Base-by-base conservation (phyloP, 768 basidiomycete genomes). In the Calocera viscosa region DNA sequence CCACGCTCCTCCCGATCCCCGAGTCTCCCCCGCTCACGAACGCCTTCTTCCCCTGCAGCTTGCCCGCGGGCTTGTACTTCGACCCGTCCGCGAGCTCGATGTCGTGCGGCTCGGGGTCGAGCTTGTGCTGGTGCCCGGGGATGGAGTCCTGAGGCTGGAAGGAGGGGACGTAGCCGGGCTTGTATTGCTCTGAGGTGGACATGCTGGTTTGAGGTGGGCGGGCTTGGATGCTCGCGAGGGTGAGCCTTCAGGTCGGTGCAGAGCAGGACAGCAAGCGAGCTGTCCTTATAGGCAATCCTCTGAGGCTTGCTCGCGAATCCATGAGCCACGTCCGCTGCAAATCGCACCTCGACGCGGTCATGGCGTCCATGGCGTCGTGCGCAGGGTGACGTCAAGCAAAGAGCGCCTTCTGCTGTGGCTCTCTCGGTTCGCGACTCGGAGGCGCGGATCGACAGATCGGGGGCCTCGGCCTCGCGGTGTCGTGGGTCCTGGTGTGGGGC, bases 11-110 rank as follows among this genome's bases (percentile, higher is more conserved):
- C 12, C 82, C 81, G 63, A 82, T 83, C 22, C 82, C 81, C 19
- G 79, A 80, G 71, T 83, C 82, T 26, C 77, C 80, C 35, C 82
- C 82, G 1, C 82, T 83, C 65, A 83, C 76, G 70, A 84, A 72
- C 0, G 79, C 78, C 66, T 76, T 79, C 73, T 80, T 80, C 14
- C 80, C 82, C 64, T 78, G 72, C 38, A 83, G 75, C 75, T 82
- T 82, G 49, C 77, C 79, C 0, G 78, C 75, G 17, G 78, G 69
- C 72, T 79, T 79, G 75, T 82, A 81, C 12, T 75, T 77, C 40
- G 74, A 76, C 1, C 80, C 81, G 69, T 81, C 80, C 1, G 78
- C 76, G 43, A 78, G 75, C 65, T 79, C 68, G 67, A 80, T 79
- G 74, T 80, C 78, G 68, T 78, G 66, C 8, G 77, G 76, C n/a